Conservation (phyloP, 2,329 filamentous ascomycete genomes). For the Aureobasidium sp. region DNA sequence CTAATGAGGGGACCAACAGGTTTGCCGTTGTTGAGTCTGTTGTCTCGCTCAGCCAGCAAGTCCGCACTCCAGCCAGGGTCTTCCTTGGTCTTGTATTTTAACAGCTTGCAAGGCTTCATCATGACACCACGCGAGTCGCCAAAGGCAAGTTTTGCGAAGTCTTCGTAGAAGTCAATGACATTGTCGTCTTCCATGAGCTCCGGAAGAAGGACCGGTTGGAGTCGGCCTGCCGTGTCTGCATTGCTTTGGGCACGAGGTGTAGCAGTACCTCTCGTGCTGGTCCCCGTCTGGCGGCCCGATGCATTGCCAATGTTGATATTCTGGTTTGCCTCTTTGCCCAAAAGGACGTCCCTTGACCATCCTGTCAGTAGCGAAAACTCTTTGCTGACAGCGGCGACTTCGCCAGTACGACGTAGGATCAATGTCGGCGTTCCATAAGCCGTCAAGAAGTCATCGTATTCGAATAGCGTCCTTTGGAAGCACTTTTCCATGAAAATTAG, state of each 20-base stretch:
- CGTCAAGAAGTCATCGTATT: conserved; percentile 88
- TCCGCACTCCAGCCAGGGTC: conserved; percentile 31
- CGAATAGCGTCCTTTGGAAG: conserved; percentile 84
- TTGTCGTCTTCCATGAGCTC: conserved; percentile 91
- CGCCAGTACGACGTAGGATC: conserved; percentile 84
- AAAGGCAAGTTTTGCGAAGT: conserved; percentile 88
- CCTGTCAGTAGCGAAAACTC: conserved; percentile 95
- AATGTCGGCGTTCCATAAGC: conserved; percentile 85
- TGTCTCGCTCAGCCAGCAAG: conserved; percentile 17
- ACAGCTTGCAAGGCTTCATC: conserved; percentile 72
- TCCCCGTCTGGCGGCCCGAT: conserved; percentile 36
- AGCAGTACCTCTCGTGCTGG: conserved; percentile 39
- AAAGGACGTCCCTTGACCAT: conserved; percentile 82
- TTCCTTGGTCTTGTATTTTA: conserved; percentile 81
- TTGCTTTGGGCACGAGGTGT: conserved; percentile 37
- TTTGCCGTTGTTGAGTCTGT: conserved; percentile 22
- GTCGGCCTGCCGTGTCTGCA: conserved; percentile 33
- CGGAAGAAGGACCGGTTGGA: conserved; percentile 79
- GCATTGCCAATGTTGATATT: conserved; percentile 70
- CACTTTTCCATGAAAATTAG: conserved; percentile 97
- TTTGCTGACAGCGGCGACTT: conserved; percentile 91
- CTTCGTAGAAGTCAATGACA: conserved; percentile 90
- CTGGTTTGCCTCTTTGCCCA: conserved; percentile 79
- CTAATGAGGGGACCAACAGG: conserved; percentile 33
- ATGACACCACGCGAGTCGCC: conserved; percentile 82